phyloP scores from a whole-genome alignment of 163 green algal species.

The Smithsoniella earleae region DNA sequence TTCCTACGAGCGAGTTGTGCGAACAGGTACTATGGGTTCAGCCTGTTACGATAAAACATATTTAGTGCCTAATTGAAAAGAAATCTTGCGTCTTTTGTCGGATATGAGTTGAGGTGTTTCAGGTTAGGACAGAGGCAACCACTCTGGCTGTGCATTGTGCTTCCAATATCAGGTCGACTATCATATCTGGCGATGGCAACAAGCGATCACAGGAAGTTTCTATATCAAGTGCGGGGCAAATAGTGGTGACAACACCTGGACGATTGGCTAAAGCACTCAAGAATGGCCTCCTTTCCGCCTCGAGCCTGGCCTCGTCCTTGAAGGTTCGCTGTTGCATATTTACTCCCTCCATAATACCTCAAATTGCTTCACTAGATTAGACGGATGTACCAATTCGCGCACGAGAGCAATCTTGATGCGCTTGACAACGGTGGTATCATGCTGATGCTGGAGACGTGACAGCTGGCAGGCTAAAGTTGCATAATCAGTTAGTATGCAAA shows the following conservation, averaged over 20 bases:
- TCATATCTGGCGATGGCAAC: neutral
- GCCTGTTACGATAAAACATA: neutral
- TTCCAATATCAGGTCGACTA: conserved; percentile 5
- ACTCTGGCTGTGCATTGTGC: conserved; percentile 12
- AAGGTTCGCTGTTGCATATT: conserved; percentile 5
- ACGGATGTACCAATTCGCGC: neutral
- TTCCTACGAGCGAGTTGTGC: conserved; percentile 88
- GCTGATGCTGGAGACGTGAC: neutral
- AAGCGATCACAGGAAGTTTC: conserved; percentile 16
- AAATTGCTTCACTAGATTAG: neutral
- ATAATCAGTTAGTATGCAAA: neutral
- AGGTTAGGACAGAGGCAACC: conserved; percentile 8
- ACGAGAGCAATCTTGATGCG: no score
- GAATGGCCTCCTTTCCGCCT: neutral
- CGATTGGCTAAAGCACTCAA: neutral
- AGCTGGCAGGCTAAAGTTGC: conserved; percentile 16
- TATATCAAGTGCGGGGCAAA: neutral
- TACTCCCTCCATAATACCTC: neutral
- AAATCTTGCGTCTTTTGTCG: neutral
- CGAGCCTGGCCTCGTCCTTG: neutral
- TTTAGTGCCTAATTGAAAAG: neutral
- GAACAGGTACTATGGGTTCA: conserved; percentile 62
- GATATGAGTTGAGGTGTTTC: neutral
- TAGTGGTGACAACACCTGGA: conserved; percentile 13
- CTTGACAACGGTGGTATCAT: no score